Conservation (phyloP, 495 filamentous ascomycete genomes). For the Astrothelium macrocarpum region DNA sequence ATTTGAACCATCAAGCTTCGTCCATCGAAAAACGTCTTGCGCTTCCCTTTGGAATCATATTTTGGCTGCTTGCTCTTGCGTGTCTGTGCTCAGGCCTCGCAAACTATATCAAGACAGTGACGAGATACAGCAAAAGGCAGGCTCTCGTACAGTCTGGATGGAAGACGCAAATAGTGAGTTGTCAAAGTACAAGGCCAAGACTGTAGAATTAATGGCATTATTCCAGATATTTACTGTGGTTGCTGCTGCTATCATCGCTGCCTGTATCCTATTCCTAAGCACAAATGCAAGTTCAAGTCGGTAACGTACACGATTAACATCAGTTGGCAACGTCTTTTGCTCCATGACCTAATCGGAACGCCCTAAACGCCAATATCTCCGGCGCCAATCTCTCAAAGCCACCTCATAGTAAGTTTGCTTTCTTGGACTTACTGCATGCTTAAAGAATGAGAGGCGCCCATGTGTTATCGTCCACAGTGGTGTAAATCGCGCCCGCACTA, state of each 20-base stretch:
- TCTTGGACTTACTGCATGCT: not conserved
- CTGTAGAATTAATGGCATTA: constrained; percentile 5
- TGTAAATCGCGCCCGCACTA: constrained; percentile 64
- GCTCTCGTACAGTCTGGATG: constrained; percentile 89
- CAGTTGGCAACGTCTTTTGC: not conserved
- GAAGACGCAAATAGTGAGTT: constrained; percentile 74
- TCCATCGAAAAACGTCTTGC: constrained; percentile 63
- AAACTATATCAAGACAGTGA: constrained; percentile 85
- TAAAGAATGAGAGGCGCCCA: constrained; percentile 25
- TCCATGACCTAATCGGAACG: not conserved
- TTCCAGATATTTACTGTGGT: constrained; percentile 60
- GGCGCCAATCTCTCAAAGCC: not conserved
- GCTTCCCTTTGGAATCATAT: constrained; percentile 73
- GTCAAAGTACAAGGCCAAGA: not conserved
- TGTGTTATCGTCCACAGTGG: constrained; percentile 72
- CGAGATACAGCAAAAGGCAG: constrained; percentile 62
- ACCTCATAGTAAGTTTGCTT: not conserved
- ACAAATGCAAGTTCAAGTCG: constrained; percentile 36
- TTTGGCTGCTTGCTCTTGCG: constrained; percentile 71
- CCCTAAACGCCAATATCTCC: not conserved
- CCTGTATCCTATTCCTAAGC: constrained; percentile 60
- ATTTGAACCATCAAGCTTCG: constrained; percentile 65
- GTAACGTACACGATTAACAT: not conserved
- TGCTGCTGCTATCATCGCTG: constrained; percentile 67
- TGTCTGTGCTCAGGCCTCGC: constrained; percentile 68